Percentiles rank a stretch among this genome's conserved stretches.
phyloP scores from a whole-genome alignment of 306 rosid species.

The Trifolium fragiferum region DNA sequence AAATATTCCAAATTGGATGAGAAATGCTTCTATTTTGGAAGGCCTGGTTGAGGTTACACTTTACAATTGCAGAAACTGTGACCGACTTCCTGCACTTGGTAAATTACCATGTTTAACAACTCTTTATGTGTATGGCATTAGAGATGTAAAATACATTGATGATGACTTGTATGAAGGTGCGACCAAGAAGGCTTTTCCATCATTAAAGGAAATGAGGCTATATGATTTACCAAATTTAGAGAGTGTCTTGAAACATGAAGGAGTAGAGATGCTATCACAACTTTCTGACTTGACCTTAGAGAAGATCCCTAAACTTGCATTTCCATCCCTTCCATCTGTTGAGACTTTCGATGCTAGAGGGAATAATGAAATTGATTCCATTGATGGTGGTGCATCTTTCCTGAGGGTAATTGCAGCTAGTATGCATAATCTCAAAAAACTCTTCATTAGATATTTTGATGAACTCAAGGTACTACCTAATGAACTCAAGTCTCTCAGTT shows the following conservation, averaged over 20 bases:
- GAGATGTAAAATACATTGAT: neutral
- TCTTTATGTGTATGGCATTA: neutral
- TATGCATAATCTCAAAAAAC: too few relatives aligned
- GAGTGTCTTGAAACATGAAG: neutral
- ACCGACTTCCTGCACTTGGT: neutral
- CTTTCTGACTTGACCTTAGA: neutral
- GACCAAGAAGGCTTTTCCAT: neutral
- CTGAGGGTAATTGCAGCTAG: too few relatives aligned
- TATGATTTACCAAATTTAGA: neutral
- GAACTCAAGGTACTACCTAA: too few relatives aligned
- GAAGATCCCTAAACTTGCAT: neutral
- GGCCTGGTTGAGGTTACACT: neutral
- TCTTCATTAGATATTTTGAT: too few relatives aligned
- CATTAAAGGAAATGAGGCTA: neutral
- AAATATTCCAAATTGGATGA: neutral
- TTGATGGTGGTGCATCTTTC: too few relatives aligned
- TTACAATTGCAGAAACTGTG: neutral
- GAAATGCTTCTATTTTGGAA: neutral
- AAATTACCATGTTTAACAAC: neutral
- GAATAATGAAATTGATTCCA: too few relatives aligned
- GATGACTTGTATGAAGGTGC: neutral
- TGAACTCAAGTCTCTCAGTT: too few relatives aligned
- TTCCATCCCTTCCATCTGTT: neutral
- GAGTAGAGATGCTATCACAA: neutral
- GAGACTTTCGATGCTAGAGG: neutral